These are phyloP conservation scores for Pyrrhoderma lamaoense DNA, from an alignment of 1,284 basidiomycete species.

Conservation along the genomic window DNA sequence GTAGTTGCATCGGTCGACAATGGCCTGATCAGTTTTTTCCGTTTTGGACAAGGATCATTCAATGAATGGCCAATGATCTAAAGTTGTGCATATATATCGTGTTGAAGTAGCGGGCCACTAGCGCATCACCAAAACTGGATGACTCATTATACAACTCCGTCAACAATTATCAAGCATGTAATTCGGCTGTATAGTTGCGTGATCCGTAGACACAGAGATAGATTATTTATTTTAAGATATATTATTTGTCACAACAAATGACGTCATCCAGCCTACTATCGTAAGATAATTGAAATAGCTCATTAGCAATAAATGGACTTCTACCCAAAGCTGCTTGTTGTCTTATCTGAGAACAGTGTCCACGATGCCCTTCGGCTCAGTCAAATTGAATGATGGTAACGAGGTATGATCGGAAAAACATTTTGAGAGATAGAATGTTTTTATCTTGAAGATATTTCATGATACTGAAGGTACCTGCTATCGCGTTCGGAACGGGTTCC, in stretches of 20 bases:
- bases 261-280: too few relatives aligned
- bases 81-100: neutral
- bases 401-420: too few relatives aligned
- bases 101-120: neutral
- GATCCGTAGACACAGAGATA: too few relatives aligned
- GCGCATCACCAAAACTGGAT: too few relatives aligned
- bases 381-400: constrained; percentile 45
- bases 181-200: too few relatives aligned
- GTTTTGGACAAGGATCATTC: constrained; percentile 85
- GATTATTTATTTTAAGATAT: too few relatives aligned
- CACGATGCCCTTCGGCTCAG: constrained; percentile 41
- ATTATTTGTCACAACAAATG: too few relatives aligned
- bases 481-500: constrained; percentile 51
- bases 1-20: constrained; percentile 88
- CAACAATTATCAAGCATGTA: too few relatives aligned
- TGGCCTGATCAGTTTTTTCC: constrained; percentile 83
- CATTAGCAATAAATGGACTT: too few relatives aligned
- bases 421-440: neutral
- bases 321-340: too few relatives aligned
- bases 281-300: too few relatives aligned
- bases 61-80: constrained; percentile 65
- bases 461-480: constrained; percentile 40
- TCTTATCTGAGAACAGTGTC: neutral
- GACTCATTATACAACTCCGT: too few relatives aligned
- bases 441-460: neutral